A percentile compares a stretch with the other conserved stretches of the same genome.
Evolutionary conservation across 2,329 filamentous ascomycete genomes (phyloP).

Genomic region (Penicillium sp.): DNA sequence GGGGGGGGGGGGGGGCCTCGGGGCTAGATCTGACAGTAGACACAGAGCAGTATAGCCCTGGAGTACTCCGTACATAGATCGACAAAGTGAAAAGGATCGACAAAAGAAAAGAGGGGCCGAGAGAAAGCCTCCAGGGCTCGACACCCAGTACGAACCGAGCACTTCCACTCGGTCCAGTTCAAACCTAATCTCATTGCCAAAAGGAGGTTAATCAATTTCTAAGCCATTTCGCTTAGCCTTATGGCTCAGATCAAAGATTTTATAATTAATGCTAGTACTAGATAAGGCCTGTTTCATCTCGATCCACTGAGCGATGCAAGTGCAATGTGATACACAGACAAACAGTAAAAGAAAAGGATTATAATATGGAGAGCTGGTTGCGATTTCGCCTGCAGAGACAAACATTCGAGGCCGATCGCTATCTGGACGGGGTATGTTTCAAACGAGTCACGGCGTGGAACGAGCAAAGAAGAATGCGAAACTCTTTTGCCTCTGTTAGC

Average conservation of each 20-base stretch:
- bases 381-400: constrained; percentile 1
- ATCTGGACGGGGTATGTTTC: constrained; percentile 5
- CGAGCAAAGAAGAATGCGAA: constrained; percentile 6
- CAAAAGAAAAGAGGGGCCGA: constrained; percentile 2
- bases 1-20: not conserved
- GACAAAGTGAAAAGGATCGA: not conserved
- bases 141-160: not conserved
- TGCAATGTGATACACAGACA: constrained; percentile 7
- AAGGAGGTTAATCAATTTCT: constrained; percentile 1
- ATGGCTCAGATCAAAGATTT: constrained; percentile 7
- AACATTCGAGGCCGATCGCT: constrained; percentile 10
- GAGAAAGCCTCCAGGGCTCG: not conserved
- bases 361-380: not conserved
- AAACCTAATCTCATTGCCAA: not conserved
- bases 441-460: constrained; percentile 5
- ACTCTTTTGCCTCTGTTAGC: not conserved
- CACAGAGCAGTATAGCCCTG: constrained; percentile 3
- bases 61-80: not conserved
- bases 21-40: constrained; percentile 13
- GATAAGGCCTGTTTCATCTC: not conserved
- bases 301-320: constrained; percentile 1
- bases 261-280: not conserved
- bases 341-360: not conserved
- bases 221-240: not conserved
- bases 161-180: constrained; percentile 8